Evolutionary conservation across 495 filamentous ascomycete genomes (phyloP), one percentile per base, ranked within the genome.

Genomic region (Talaromyces liani): DNA sequence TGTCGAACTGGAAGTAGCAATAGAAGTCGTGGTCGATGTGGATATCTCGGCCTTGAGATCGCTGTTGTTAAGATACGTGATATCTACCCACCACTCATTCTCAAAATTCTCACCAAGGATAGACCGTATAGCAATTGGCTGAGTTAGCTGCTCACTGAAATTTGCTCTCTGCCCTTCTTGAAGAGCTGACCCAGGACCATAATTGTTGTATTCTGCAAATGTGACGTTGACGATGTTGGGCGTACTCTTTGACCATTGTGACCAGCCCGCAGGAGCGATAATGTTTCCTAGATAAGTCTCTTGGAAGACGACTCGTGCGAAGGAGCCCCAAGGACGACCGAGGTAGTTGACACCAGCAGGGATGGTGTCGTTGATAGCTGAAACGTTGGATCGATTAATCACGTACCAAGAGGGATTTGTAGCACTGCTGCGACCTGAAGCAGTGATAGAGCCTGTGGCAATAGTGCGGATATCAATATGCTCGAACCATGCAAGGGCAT

Each of bases 281-380:
- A 89, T 79, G 49, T 67, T 69, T 2, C 77, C 75, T 67, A 90
- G 71, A 0, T 69, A 65, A 2, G 81, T 87, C 49, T 80, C 77
- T 69, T 89, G 88, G 68, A 88, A 86, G n/a, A 86, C 82, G 2
- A 89, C 87, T 0, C 85, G 75, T 14, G 87, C 78, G 61, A 84
- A 86, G 20, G 81, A 75, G 3, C 83, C 71, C 87, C 87, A 91
- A 6, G 88, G 88, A 24, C 88, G 79, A 2, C 88, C 88, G 5
- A 91, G 80, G 68, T 87, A 90, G 58, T 81, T 83, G 10, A 78
- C 72, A 0, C 85, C 86, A 1, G 79, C 59, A 1, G 87, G 74
- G 18, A 63, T 72, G 6, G 78, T 71, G 0, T 82, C 84, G 0
- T 74, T 64, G 2, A 77, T 82, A 18, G 75, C 79, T 39, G 78